Base-by-base conservation (phyloP, 2,329 filamentous ascomycete species). In the Claviceps spartinae region DNA sequence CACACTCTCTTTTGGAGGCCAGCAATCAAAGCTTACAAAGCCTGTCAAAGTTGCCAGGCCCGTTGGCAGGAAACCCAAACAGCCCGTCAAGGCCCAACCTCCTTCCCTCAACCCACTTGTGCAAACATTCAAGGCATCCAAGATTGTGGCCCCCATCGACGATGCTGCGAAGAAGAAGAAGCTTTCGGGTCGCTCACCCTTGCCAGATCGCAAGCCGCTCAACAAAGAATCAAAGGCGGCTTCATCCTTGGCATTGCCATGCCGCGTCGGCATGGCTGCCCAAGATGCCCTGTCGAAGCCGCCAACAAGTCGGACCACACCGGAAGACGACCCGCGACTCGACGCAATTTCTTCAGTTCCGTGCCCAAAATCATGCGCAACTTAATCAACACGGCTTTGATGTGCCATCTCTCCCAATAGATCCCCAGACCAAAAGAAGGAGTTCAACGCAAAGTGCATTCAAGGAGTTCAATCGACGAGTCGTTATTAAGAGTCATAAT, bases 121-220 rank as follows among this genome's bases (percentile, higher is more conserved):
- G 51, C 66, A 71, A 48, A 57, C 65, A 1, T 76, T 75, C 63
- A 75, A 72, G 57, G 58, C 70, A 4, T 70, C 69, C 54, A 73
- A 75, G 57, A 68, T 61, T 47, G 51, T 57, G 20, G 59, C 61
- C 46, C 63, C 59, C 47, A 48, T 45, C 45, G 54, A 57, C 2
- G 51, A 20, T 24, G 43, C 11, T 16, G 41, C 41, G 22, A 43
- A 48, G 14, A 62, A 60, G 16, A 62, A 60, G 46, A 62, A 59
- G 34, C 40, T 54, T 13, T 52, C 49, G 49, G 43, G n/a, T 34
- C 48, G 50, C 18, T 52, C 50, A 34, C 47, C 53, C 13, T 51
- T 52, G 5, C 50, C 55, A 42, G 51, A 52, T 44, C 18, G 44
- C 11, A 30, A 34, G n/a, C 44, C 45, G n/a, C 9, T 30, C 41